Conservation (phyloP, 2,329 filamentous ascomycete species). For the Hymenoscyphus occultus region DNA sequence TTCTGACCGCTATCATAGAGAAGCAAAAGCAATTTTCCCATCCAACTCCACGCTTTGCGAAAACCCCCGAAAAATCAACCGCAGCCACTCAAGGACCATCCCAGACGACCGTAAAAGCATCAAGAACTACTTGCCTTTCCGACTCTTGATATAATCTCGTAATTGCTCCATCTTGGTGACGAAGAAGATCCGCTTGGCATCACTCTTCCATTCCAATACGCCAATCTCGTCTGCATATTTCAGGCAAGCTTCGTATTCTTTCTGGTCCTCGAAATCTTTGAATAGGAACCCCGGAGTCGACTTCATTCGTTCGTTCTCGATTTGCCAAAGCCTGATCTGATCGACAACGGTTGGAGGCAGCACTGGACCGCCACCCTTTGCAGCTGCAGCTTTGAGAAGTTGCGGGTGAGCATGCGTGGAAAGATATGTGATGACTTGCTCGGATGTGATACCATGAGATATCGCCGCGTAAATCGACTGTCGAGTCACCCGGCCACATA, state of each 20-base stretch:
- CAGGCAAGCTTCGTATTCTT: slow-evolving; percentile 68
- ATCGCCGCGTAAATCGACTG: slow-evolving; percentile 86
- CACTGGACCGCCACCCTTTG: slow-evolving; percentile 51
- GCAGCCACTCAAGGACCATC: neutral
- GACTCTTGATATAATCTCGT: slow-evolving; percentile 69
- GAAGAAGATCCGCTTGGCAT: slow-evolving; percentile 81
- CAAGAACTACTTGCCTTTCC: slow-evolving; percentile 46
- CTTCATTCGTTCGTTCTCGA: slow-evolving; percentile 93
- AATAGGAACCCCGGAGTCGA: slow-evolving; percentile 82
- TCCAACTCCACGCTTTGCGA: slow-evolving; percentile 28
- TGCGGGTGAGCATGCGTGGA: slow-evolving; percentile 91
- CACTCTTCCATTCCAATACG: slow-evolving; percentile 83
- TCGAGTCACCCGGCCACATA: slow-evolving; percentile 87
- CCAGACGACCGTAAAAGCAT: neutral
- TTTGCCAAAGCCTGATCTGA: slow-evolving; percentile 95
- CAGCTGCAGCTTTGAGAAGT: slow-evolving; percentile 60
- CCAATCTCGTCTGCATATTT: slow-evolving; percentile 87
- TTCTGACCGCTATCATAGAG: neutral
- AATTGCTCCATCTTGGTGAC: slow-evolving; percentile 90
- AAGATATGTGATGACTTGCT: slow-evolving; percentile 94
- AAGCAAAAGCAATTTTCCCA: neutral
- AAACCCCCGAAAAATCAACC: neutral
- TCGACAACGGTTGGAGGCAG: slow-evolving; percentile 95
- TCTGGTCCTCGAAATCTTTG: slow-evolving; percentile 73
- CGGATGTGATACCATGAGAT: slow-evolving; percentile 83